Evolutionary conservation across 768 basidiomycete species (phyloP).

Genomic region (Agrocybe praecox): DNA sequence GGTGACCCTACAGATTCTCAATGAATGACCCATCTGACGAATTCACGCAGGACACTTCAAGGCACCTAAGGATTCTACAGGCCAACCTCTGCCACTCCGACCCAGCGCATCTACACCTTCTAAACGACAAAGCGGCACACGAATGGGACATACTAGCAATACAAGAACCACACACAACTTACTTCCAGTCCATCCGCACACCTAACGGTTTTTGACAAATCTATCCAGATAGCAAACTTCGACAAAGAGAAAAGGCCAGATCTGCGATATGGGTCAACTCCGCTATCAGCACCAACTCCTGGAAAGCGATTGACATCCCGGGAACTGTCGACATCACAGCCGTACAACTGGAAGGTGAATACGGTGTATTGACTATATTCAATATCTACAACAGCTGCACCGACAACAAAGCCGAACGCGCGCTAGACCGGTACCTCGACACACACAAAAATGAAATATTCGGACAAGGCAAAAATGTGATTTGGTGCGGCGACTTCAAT

Average conservation of each 20-base stretch:
- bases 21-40: background rate
- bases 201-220: constrained; percentile 14
- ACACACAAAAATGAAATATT: background rate
- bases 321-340: constrained; percentile 25
- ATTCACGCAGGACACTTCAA: background rate
- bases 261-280: constrained; percentile 22
- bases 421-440: constrained; percentile 5
- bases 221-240: constrained; percentile 4
- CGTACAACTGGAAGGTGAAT: constrained; percentile 14
- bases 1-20: background rate
- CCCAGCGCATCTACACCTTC: constrained; percentile 1
- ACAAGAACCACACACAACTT: constrained; percentile 41
- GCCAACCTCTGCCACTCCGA: background rate
- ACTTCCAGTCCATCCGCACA: constrained; percentile 11
- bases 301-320: constrained; percentile 21
- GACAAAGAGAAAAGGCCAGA: constrained; percentile 1
- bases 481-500: constrained; percentile 40
- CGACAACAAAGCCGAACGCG: constrained; percentile 17
- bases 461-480: background rate
- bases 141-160: constrained; percentile 34
- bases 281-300: constrained; percentile 17
- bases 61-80: background rate
- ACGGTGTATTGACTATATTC: constrained; percentile 25
- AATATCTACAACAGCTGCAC: constrained; percentile 40
- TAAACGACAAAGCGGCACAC: constrained; percentile 8